Conservation (phyloP, 306 rosid genomes). For the Cicer pinnatifidum region DNA sequence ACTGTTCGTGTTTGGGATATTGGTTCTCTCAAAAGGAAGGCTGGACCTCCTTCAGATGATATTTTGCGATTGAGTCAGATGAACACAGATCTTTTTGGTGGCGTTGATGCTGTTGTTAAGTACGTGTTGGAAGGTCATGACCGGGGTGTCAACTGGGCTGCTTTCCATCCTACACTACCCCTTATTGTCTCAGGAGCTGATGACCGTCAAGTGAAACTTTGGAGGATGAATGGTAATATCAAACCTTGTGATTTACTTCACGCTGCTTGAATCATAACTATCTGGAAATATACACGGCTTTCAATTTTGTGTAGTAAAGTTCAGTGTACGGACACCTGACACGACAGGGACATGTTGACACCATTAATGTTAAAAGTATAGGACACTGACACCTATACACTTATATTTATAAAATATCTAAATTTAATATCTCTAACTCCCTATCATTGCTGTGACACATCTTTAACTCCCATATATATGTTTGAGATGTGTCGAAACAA, state of each 20-base stretch:
- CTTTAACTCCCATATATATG: too few species aligned
- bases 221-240: conserved; percentile 91
- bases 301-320: conserved; percentile 23
- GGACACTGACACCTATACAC: too few species aligned
- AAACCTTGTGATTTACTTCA: conserved; percentile 31
- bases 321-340: background rate
- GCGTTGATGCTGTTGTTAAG: conserved; percentile 89
- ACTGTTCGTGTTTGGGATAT: conserved; percentile 99
- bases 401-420: too few species aligned
- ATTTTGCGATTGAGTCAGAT: conserved; percentile 87
- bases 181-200: conserved; percentile 97
- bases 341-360: too few species aligned
- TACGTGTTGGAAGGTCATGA: conserved; percentile 99
- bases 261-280: conserved; percentile 32
- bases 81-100: conserved; percentile 97
- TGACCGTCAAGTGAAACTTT: conserved; percentile 92
- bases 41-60: conserved; percentile 93
- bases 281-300: conserved; percentile 5
- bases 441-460: too few species aligned
- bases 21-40: conserved; percentile 86
- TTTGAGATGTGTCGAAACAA: too few species aligned
- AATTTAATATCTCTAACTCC: too few species aligned
- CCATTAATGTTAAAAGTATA: too few species aligned
- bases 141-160: conserved; percentile 98
- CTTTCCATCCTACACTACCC: conserved; percentile 91